Percentiles rank a stretch among this genome's conserved stretches.
phyloP scores from a whole-genome alignment of 331 rosid genomes.

The Stylosanthes scabra region DNA sequence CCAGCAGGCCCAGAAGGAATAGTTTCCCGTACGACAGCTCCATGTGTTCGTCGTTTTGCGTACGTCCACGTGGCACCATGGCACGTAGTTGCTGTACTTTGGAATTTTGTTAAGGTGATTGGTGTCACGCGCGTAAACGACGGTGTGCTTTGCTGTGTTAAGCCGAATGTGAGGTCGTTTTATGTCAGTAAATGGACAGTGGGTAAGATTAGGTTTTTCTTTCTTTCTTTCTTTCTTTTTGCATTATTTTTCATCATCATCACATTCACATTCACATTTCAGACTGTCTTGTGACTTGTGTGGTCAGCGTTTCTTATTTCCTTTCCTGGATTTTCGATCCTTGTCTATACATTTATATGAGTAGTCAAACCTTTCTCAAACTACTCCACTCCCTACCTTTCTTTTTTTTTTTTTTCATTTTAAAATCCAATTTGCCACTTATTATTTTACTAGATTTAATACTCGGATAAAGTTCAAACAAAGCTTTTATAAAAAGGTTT shows the following conservation, averaged over 20 bases:
- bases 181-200: slow-evolving; percentile 27
- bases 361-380: not conserved
- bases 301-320: not conserved
- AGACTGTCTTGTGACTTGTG: not conserved
- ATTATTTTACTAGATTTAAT: not conserved
- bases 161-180: slow-evolving; percentile 37
- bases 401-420: not conserved
- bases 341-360: not conserved
- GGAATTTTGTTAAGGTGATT: not conserved
- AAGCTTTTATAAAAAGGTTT: not conserved
- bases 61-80: slow-evolving; percentile 39
- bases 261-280: not conserved
- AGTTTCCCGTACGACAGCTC: not conserved
- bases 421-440: not conserved
- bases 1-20: slow-evolving; percentile 14
- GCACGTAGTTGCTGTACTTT: not conserved
- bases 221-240: not conserved
- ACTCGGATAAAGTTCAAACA: not conserved
- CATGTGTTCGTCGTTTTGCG: not conserved
- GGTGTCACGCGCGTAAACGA: slow-evolving; percentile 43
- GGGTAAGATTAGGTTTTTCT: not conserved
- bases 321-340: not conserved
- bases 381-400: not conserved
- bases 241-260: not conserved
- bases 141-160: slow-evolving; percentile 21